phyloP scores from a whole-genome alignment of 805 yeast species.

The Candida adriatica region DNA sequence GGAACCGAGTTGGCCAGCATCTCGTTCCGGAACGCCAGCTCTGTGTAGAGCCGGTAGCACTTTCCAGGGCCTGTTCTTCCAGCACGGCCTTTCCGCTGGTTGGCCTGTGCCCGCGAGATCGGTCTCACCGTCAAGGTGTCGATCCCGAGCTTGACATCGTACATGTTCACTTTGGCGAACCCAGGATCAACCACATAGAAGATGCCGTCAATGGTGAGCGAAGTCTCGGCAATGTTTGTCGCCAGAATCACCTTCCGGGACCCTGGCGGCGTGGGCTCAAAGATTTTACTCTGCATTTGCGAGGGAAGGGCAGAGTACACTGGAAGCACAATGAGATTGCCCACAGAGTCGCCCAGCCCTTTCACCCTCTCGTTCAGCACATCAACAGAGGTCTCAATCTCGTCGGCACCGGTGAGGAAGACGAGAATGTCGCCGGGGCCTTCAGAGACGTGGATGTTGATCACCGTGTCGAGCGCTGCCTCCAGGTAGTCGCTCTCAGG shows the following conservation, averaged over 20 bases:
- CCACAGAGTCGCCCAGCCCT: conserved; percentile 52
- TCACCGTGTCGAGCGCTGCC: conserved; percentile 75
- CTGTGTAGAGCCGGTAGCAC: conserved; percentile 88
- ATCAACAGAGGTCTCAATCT: conserved; percentile 86
- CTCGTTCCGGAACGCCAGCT: conserved; percentile 68
- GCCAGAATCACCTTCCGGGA: conserved; percentile 88
- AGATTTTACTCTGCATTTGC: conserved; percentile 81
- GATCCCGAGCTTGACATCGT: conserved; percentile 86
- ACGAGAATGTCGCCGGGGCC: conserved; percentile 75
- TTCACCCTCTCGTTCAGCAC: conserved; percentile 59
- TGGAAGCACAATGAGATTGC: conserved; percentile 72
- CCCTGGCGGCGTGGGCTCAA: conserved; percentile 80
- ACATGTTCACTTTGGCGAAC: conserved; percentile 83
- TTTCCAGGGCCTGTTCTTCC: conserved; percentile 97
- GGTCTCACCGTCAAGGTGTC: conserved; percentile 79
- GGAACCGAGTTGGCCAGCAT: conserved; percentile 79
- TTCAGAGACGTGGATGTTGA: conserved; percentile 80
- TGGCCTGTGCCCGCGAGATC: conserved; percentile 92
- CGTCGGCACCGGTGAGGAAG: conserved; percentile 89
- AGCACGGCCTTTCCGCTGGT: conserved; percentile 94
- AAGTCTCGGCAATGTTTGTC: conserved; percentile 95
- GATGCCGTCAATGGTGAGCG: conserved; percentile 92
- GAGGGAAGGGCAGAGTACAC: conserved; percentile 90
- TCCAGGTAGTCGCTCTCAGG: conserved; percentile 86
- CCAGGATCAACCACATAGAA: conserved; percentile 93